Evolutionary conservation across 441 rosid genomes (phyloP), one percentile per base, ranked within the genome.

Genomic region (Mallotus repandus): DNA sequence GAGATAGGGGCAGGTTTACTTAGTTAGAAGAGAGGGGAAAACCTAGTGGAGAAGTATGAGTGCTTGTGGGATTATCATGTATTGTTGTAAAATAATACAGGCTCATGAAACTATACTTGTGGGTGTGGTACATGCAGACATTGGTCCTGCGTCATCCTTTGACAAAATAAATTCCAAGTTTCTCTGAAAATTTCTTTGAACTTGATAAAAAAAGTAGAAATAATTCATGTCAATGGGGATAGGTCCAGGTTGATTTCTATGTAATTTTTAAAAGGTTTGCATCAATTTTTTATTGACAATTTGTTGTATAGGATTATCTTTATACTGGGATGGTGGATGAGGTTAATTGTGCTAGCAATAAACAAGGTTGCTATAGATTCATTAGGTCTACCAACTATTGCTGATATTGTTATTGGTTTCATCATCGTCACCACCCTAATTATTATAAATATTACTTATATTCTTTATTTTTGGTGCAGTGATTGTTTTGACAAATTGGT

Each of bases 401-500:
- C n/a, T 54, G 18, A 15, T 11, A 19, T 46, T 3, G 5, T 64
- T 19, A 19, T 32, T 14, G 9, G 45, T 54, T 54, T 4, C 19
- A 45, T 46, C 12, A 15, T 16, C 4, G 21, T 32, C 11, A 8
- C 29, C 19, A 19, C 5, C 15, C 15, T 50, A 7, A 22, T 45
- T 56, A 19, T 53, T 29, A 41, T 55, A 55, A 19, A 13, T 64
- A 22, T 15, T 3, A 19, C 43, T 49, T 41, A 8, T 57, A 43
- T 6, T 9, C 35, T 50, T 1, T 53, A 8, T 66, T 62, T 68
- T 58, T 48, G 59, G 77, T 81, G 91, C 87, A 91, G 99, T 19
- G 88, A 79, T 15, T 95, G 99, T 75, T 87, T 86, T 61, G 90
- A 90, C 71, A 90, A 90, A 74, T 74, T 95, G 76, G 89, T 95